Percentiles rank a stretch among this genome's conserved stretches.
These are phyloP conservation scores for Parastagonospora nodorum DNA, from an alignment of 2,329 filamentous ascomycete genomes.

Conservation along the genomic window DNA sequence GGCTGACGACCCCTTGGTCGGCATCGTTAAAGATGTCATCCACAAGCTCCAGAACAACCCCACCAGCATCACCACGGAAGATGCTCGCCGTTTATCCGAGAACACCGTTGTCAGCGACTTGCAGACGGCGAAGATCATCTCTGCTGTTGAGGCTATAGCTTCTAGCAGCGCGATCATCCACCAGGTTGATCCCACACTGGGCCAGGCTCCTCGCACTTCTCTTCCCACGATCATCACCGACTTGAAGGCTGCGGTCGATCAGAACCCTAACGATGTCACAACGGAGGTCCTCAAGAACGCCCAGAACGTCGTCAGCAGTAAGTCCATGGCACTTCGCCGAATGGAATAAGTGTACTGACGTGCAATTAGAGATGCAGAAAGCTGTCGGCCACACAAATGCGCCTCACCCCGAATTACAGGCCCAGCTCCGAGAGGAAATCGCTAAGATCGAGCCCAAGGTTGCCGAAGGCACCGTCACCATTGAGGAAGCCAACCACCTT, in stretches of 20 bases:
- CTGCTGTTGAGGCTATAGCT: conserved; percentile 34
- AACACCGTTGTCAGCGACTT: conserved; percentile 26
- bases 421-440: conserved; percentile 34
- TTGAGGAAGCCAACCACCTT: conserved; percentile 48
- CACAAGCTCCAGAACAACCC: conserved; percentile 9
- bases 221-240: conserved; percentile 35
- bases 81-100: conserved; percentile 37
- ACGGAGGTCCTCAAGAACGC: conserved; percentile 29
- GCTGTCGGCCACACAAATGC: conserved; percentile 29
- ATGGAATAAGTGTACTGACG: conserved; percentile 8
- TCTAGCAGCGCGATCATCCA: conserved; percentile 27
- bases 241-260: conserved; percentile 30
- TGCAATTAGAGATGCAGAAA: conserved; percentile 34
- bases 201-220: conserved; percentile 19
- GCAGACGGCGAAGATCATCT: conserved; percentile 33
- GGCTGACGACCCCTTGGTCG: neutral
- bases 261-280: conserved; percentile 29
- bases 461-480: conserved; percentile 41
- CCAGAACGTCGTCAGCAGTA: conserved; percentile 38
- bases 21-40: neutral
- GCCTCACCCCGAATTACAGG: conserved; percentile 37
- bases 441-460: conserved; percentile 41
- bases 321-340: conserved; percentile 6
- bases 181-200: conserved; percentile 10
- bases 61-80: conserved; percentile 35